Evolutionary conservation across 2,329 filamentous ascomycete genomes (phyloP).

Genomic region (Fusarium bulbicola): DNA sequence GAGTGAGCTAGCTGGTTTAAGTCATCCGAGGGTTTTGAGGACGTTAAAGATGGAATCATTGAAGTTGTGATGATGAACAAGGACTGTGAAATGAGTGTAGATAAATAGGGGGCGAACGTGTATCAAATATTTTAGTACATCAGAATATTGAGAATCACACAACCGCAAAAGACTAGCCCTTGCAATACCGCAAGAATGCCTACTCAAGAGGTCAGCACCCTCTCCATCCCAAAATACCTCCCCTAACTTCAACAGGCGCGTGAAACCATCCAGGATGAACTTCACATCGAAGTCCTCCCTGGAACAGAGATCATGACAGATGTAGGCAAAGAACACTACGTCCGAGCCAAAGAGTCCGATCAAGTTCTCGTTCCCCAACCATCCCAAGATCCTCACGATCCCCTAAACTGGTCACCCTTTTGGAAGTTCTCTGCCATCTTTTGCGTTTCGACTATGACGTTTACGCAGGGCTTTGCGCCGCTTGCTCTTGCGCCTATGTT

Average conservation of each 20-base stretch:
- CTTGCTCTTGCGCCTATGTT: conserved; percentile 7
- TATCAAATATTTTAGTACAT: accelerated
- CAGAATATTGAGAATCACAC: background rate
- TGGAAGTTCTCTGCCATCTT: conserved; percentile 12
- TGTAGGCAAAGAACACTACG: conserved; percentile 25
- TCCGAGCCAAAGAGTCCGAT: conserved; percentile 21
- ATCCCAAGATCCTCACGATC: background rate
- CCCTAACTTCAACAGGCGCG: background rate
- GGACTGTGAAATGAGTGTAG: no score
- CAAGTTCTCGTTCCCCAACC: conserved; percentile 30
- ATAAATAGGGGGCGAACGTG: background rate
- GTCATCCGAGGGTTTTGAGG: background rate
- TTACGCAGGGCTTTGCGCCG: background rate
- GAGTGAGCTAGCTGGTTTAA: accelerated
- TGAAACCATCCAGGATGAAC: conserved; percentile 21
- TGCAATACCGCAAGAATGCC: background rate
- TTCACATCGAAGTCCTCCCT: conserved; percentile 25
- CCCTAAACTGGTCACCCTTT: background rate
- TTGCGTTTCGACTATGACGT: background rate
- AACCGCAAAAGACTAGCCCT: accelerated
- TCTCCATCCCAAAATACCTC: accelerated
- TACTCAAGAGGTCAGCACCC: background rate
- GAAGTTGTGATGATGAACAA: accelerated
- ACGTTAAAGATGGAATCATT: background rate
- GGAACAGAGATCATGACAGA: conserved; percentile 34